Percentiles rank a stretch among this genome's conserved stretches.
These are phyloP conservation scores for Multifurca ochricompacta DNA, from an alignment of 768 basidiomycete species.

Conservation along the genomic window DNA sequence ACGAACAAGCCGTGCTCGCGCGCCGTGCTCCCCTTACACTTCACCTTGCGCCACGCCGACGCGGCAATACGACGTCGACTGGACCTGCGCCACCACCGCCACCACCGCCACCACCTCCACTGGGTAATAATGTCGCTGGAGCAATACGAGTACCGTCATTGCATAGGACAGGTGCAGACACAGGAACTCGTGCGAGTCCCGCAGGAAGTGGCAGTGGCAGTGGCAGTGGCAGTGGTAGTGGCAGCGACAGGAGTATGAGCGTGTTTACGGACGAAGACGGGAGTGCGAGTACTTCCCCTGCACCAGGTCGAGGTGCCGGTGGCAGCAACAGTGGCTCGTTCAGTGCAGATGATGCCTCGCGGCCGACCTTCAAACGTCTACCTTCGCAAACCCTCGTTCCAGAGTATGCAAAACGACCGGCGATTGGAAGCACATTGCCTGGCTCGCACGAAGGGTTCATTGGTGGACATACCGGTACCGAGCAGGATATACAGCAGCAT, in stretches of 20 bases:
- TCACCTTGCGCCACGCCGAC: slow-evolving; percentile 41
- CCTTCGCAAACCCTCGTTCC: slow-evolving; percentile 70
- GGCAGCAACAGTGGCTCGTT: slow-evolving; percentile 25
- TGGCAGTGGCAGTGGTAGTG: slow-evolving; percentile 20
- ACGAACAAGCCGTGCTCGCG: slow-evolving; percentile 70
- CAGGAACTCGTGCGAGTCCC: slow-evolving; percentile 15
- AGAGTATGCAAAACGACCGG: slow-evolving; percentile 41
- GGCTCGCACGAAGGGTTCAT: slow-evolving; percentile 6
- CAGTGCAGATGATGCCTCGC: slow-evolving; percentile 24
- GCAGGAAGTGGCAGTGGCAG: slow-evolving; percentile 21
- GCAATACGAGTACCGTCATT: too few species aligned
- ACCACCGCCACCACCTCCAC: background rate
- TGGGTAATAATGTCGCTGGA: too few species aligned
- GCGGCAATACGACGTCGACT: slow-evolving; percentile 20
- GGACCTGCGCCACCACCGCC: background rate
- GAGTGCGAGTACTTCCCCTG: slow-evolving; percentile 11
- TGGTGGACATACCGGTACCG: background rate
- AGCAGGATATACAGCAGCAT: background rate
- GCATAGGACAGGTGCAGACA: background rate
- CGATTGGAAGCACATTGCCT: background rate
- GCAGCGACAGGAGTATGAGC: slow-evolving; percentile 1
- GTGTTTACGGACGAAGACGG: slow-evolving; percentile 8
- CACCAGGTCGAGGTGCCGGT: slow-evolving; percentile 22
- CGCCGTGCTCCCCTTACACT: slow-evolving; percentile 53
- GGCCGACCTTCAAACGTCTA: slow-evolving; percentile 67